These are phyloP conservation scores for Kwoniella newhampshirensis DNA, from an alignment of 768 basidiomycete species.

Conservation along the genomic window DNA sequence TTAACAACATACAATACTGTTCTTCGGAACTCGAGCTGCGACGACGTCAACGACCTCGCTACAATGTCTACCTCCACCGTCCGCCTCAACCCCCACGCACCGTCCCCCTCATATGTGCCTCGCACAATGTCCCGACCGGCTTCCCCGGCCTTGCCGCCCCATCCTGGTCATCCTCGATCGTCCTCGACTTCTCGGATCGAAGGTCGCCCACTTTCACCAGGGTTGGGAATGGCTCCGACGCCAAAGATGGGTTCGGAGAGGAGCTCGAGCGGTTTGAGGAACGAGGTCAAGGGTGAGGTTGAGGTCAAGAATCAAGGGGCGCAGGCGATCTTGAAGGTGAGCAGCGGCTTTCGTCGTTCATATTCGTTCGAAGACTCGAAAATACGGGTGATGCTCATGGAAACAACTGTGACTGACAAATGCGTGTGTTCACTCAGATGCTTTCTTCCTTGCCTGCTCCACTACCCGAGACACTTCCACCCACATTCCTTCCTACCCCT, in stretches of 20 bases:
- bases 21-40: no score
- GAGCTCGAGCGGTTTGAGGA: conserved; percentile 25
- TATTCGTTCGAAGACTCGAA: no score
- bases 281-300: conserved; percentile 18
- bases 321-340: conserved; percentile 32
- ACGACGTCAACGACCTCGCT: not conserved
- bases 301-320: conserved; percentile 15
- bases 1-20: no score
- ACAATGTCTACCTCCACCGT: conserved; percentile 26
- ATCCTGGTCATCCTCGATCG: conserved; percentile 14
- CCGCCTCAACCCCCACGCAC: conserved; percentile 13
- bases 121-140: conserved; percentile 9
- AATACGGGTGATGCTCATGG: no score
- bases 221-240: conserved; percentile 11
- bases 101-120: conserved; percentile 29
- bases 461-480: conserved; percentile 33
- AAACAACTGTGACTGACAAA: not conserved
- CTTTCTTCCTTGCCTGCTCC: conserved; percentile 35
- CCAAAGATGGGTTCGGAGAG: conserved; percentile 25
- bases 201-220: not conserved
- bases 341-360: not conserved
- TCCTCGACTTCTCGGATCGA: conserved; percentile 22
- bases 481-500: conserved; percentile 44
- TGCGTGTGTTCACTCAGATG: conserved; percentile 13
- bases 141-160: conserved; percentile 18